Evolutionary conservation across 2,329 filamentous ascomycete species (phyloP), one percentile per base, ranked within the genome.

Genomic region (Helicocarpus griseus): DNA sequence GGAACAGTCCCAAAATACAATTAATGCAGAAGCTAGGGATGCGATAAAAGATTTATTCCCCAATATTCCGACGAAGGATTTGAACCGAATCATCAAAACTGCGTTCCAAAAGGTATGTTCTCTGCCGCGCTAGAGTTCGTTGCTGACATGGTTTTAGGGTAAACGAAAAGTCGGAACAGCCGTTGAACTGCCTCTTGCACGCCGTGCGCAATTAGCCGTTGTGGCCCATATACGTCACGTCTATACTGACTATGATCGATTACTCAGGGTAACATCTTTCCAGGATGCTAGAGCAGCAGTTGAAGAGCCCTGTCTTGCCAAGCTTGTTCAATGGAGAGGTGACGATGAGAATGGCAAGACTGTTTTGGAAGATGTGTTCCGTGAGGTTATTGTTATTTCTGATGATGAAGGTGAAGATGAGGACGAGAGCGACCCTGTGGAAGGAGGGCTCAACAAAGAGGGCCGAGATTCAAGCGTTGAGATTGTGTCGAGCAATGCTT

Each of bases 321-420:
- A 77, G 60, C 66, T 85, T 41, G 75, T 80, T 49, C 75, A 80
- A 62, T 85, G 81, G 81, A 73, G 80, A 53, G 81, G 80, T 44
- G 78, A 83, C 62, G 73, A 77, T 59, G 76, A 78, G 54, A 73
- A 63, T 67, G 75, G 62, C 61, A 69, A 69, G 48, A 69, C 70
- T 40, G 77, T 78, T 49, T 68, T 82, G 21, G 79, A 83, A 60
- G 79, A 83, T 57, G 77, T 81, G 28, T 79, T 83, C 49, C 76
- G 78, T 47, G 81, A 84, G 63, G 77, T 82, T 53, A 82, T 84
- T 58, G 76, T 83, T 49, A 77, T 83, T 51, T 79, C 80, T 49
- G 79, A 82, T 60, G 79, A 81, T 57, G 78, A 82, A 49, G 77
- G 79, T 40, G 69, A 69, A 48, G 69, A 72, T 40, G 63, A 63